Evolutionary conservation across 176 grass and related monocot species (phyloP), one percentile per base, ranked within the genome.

Genomic region (Zizania latifolia): DNA sequence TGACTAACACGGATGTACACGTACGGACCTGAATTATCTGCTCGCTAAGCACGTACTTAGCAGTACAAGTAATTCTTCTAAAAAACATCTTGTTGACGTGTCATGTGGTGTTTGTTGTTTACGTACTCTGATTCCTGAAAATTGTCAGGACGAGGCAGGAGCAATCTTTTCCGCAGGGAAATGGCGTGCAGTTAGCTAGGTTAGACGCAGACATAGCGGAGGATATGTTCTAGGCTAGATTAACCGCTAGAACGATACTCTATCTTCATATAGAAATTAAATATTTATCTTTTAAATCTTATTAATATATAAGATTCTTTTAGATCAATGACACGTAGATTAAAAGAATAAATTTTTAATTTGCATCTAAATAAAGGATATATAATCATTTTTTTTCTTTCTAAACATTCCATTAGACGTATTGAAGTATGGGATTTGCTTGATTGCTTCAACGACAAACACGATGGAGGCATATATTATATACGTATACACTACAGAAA

Each of bases 151-250:
- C 43, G 8, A 45, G n/a, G 8, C 78, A 35, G 16, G 43, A 10
- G 10, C 4, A 23, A 10, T 17, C 1, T 38, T 53, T 40, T 54
- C n/a, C 12, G 16, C 2, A 55, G 8, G n/a, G n/a, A 65, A 13
- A 3, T 32, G 33, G 65, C n/a, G n/a, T n/a, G n/a, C 44, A 2
- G 41, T 68, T n/a, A 19, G 32, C 23, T 50, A 10, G 53, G 31
- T 68, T 70, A 23, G 2, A 22, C 3, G 24, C 65, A 62, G 50
- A 61, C 40, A 46, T 37, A 71, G 84, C 64, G 84, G 46, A 55
- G 79, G 58, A 72, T 77, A 82, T 72, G 67, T 72, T 82, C 78
- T 21, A 62, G 21, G 7, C 38, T 40, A 21, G 14, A 53, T 26
- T 22, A 40, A 60, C 26, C 19, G 22, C 10, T 53, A 53, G 6